Base-by-base conservation (phyloP, 345 rosid species). In the Linum lewisii region DNA sequence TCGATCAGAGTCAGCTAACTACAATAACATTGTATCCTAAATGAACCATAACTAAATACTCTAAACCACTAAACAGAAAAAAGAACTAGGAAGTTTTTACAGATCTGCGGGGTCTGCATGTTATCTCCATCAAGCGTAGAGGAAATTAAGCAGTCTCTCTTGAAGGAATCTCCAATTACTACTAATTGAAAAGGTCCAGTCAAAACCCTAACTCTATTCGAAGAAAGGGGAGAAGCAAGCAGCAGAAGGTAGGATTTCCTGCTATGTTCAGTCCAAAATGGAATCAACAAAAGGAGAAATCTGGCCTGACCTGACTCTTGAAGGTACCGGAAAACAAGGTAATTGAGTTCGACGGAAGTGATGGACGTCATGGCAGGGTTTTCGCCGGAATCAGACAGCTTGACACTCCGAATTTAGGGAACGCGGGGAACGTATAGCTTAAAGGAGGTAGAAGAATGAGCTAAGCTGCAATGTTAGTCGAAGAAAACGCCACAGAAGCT, bases 261-360 rank as follows among this genome's bases (percentile, higher is more conserved):
- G 7, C 19, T 14, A 58, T 6, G 44, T 49, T 19, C 3, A 13
- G 10, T 32, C 21, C 13, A 54, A 49, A 19, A 5, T 6, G 20
- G 19, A 14, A 15, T 34, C 47, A 42, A 42, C 2, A 1, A 56
- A 22, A 10, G n/a, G 63, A 18, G 24, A 21, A 47, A 47, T 24
- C 26, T 45, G 0, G 42, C 38, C 64, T 49, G 18, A 85, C 97
- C 97, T 62, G 99, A 93, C 60, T 93, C 99, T 57, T 85, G 94
- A 77, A 93, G 90, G 70, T 89, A 93, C 21, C 97, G 95, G 70
- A 89, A 93, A 61, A 89, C 82, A 58, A 93, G 90, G 72, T 73
- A 89, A 77, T 93, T 93, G 79, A 93, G 63, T 58, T 93, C 95
- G 51, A 77, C 81, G 59, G 97, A 89, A 61, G 88, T 85, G 29